A percentile compares a stretch with the other conserved stretches of the same genome.
Conservation (phyloP, 2,329 filamentous ascomycete species). For the Coniosporium uncinatum region DNA sequence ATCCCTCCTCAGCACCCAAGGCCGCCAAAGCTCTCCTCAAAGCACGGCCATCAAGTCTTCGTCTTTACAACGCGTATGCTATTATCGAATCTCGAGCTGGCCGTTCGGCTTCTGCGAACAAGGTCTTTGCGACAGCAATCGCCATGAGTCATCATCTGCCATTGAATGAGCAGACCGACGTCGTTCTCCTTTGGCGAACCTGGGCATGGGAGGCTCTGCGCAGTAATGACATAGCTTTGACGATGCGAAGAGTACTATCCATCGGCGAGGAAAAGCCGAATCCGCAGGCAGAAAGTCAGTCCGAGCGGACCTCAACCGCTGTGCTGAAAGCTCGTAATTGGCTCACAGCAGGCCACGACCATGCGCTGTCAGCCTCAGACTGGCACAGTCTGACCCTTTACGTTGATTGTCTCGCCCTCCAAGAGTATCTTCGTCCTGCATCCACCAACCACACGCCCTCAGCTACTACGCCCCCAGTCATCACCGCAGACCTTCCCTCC, state of each 20-base stretch:
- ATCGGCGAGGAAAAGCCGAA: constrained; percentile 13
- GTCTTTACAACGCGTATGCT: constrained; percentile 70
- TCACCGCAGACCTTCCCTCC: constrained; percentile 3
- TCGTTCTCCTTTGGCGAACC: constrained; percentile 47
- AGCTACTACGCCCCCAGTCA: no score
- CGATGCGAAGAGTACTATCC: constrained; percentile 24
- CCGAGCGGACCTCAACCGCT: constrained; percentile 6
- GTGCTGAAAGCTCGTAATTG: constrained; percentile 11
- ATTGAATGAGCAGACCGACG: not conserved
- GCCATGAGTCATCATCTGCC: not conserved
- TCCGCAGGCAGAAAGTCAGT: not conserved
- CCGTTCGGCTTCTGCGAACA: not conserved
- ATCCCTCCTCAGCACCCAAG: no score
- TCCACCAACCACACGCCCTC: not conserved
- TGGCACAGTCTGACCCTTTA: no score
- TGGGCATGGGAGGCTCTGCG: constrained; percentile 66
- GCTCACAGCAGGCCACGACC: no score
- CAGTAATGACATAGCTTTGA: constrained; percentile 21
- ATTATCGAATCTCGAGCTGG: constrained; percentile 35
- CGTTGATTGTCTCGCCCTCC: no score
- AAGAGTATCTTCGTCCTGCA: not conserved
- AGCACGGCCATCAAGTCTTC: constrained; percentile 53
- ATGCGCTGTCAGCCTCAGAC: no score
- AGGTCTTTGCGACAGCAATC: not conserved
- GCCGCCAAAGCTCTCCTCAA: no score